Evolutionary conservation across 2,329 filamentous ascomycete species (phyloP), one percentile per base, ranked within the genome.

Genomic region (Colletotrichum camelliae): DNA sequence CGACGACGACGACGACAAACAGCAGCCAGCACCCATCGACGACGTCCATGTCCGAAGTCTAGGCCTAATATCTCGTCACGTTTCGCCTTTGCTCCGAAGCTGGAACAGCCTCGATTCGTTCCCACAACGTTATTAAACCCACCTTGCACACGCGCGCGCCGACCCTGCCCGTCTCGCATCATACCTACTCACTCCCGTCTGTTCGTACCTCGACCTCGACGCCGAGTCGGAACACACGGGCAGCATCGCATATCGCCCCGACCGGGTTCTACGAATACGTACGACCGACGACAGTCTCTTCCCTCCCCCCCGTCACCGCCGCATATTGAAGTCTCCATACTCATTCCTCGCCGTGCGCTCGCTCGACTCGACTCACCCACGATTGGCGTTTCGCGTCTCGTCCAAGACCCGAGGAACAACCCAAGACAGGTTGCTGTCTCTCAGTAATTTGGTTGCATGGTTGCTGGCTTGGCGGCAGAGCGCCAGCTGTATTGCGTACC

Each of bases 381-480:
- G 37, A 48, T 9, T 52, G 33, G 39, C 31, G 66, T 68, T 43
- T 71, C 5, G 55, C 48, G 67, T 55, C 71, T 74, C 33, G 70
- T 35, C 52, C 15, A 37, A 35, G 78, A 24, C 61, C 27, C 39
- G 39, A 64, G 52, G 37, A 62, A 43, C 58, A 62, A 24, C 58
- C 66, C 55, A 71, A 61, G 29, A 57, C 58, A 37, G 33, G 68
- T 37, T 31, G 58, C 24, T 75, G 74, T 75, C 74, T 75, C 70
- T 73, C 74, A 75, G 29, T 75, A 76, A 76, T 75, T 76, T 76
- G 31, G 15, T 69, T 76, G 74, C 74, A 69, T 75, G 70, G 58
- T 75, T 74, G 29, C 72, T 76, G 71, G 74, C 74, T 76, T 75
- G 74, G 72, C 71, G 55, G 31, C 10, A 9, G 37, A 37, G 33